Evolutionary conservation across 1,139 yeast genomes (phyloP).

Genomic region (Sugiyamaella pinicola): DNA sequence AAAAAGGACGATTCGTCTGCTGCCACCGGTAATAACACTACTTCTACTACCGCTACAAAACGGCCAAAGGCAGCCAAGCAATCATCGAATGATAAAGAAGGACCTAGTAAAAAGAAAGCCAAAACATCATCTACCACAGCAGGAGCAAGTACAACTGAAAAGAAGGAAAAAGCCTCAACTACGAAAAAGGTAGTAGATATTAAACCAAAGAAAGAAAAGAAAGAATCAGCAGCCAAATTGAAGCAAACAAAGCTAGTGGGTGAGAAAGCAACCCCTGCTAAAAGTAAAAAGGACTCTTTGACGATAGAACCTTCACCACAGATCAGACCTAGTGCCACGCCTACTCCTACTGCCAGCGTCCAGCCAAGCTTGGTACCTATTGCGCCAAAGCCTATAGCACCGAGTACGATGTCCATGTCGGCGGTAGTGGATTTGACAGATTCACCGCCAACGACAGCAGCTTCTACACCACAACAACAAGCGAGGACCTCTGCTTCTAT

Average conservation of each 20-base stretch:
- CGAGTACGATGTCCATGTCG: background rate
- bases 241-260: constrained; percentile 9
- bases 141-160: constrained; percentile 14
- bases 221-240: constrained; percentile 15
- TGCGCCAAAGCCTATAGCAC: constrained; percentile 5
- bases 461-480: constrained; percentile 14
- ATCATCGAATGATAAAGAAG: constrained; percentile 18
- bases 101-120: constrained; percentile 21
- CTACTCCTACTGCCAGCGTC: constrained; percentile 4
- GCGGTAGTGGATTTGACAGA: constrained; percentile 8
- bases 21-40: constrained; percentile 4
- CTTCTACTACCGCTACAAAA: constrained; percentile 12
- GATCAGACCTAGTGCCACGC: background rate
- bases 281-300: constrained; percentile 15
- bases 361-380: constrained; percentile 2
- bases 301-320: background rate
- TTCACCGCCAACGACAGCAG: constrained; percentile 1
- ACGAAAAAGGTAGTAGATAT: constrained; percentile 18
- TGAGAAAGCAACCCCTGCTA: constrained; percentile 10
- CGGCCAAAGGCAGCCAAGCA: constrained; percentile 18
- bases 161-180: constrained; percentile 21
- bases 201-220: constrained; percentile 21
- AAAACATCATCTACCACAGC: constrained; percentile 18
- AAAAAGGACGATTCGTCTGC: constrained; percentile 16
- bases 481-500: constrained; percentile 15